Percentiles rank a stretch among this genome's conserved stretches.
Evolutionary conservation across 306 rosid genomes (phyloP).

Genomic region (Medicago lupulina): DNA sequence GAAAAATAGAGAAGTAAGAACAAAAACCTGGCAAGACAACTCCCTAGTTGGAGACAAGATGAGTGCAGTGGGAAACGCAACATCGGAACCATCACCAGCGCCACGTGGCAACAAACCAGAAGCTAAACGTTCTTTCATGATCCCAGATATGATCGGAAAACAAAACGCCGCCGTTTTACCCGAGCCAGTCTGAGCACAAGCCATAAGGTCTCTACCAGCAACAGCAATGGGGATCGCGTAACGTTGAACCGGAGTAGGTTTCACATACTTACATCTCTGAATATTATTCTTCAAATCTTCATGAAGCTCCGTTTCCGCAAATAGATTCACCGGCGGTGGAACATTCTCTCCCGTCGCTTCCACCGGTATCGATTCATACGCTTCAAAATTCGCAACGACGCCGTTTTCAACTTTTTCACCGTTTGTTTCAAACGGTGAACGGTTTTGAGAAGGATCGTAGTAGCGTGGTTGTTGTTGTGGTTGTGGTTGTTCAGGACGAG

Average conservation of each 20-base stretch:
- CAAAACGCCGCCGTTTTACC: slow-evolving; percentile 92
- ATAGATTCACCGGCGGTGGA: slow-evolving; percentile 63
- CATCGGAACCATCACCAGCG: not conserved
- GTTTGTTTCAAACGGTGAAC: not conserved
- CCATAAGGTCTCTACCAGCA: slow-evolving; percentile 81
- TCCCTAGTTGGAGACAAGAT: slow-evolving; percentile 83
- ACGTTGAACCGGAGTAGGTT: slow-evolving; percentile 87
- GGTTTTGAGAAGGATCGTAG: not conserved
- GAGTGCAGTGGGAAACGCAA: slow-evolving; percentile 73
- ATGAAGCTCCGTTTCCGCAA: slow-evolving; percentile 63
- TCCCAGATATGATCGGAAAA: slow-evolving; percentile 74
- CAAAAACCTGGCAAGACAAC: slow-evolving; percentile 70
- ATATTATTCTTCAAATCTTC: slow-evolving; percentile 63
- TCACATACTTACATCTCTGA: slow-evolving; percentile 77
- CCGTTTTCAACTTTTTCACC: not conserved
- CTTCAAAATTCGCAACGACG: slow-evolving; percentile 67
- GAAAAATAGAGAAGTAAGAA: not conserved
- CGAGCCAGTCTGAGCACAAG: slow-evolving; percentile 83
- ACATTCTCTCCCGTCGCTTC: slow-evolving; percentile 73
- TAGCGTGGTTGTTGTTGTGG: not conserved
- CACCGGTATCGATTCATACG: slow-evolving; percentile 78
- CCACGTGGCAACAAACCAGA: slow-evolving; percentile 4
- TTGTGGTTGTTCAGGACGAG: not conserved
- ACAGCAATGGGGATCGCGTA: slow-evolving; percentile 73
- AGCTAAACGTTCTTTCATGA: slow-evolving; percentile 51